Evolutionary conservation across 176 grass and related monocot species (phyloP).

Genomic region (Carex kokanica): DNA sequence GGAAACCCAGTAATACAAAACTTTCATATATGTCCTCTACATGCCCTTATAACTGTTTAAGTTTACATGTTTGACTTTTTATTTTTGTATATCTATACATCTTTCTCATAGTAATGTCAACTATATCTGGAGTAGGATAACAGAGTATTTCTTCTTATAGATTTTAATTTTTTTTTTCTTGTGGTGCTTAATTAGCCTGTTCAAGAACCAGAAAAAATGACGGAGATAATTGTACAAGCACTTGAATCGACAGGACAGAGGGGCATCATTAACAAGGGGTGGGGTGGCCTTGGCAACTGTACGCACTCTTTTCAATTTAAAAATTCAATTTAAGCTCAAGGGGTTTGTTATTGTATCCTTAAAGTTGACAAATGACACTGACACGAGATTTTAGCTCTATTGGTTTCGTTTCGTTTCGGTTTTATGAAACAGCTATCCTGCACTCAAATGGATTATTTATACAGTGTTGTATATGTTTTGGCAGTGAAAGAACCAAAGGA

Average conservation of each 20-base stretch:
- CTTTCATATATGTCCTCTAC: neutral
- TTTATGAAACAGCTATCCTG: neutral
- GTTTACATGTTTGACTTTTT: neutral
- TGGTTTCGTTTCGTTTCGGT: neutral
- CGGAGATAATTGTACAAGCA: slow-evolving; percentile 39
- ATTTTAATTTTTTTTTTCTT: neutral
- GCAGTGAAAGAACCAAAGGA: slow-evolving; percentile 61
- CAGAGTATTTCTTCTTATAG: neutral
- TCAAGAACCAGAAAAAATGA: slow-evolving; percentile 42
- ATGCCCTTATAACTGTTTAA: neutral
- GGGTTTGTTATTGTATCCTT: neutral
- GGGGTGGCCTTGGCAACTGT: slow-evolving; percentile 46
- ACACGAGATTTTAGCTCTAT: neutral
- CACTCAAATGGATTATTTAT: neutral
- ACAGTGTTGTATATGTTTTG: neutral
- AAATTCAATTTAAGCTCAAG: neutral
- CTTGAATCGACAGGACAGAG: slow-evolving; percentile 41
- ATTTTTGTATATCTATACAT: neutral
- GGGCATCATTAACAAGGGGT: slow-evolving; percentile 43
- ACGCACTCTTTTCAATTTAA: slow-evolving; percentile 18
- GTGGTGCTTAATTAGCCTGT: slow-evolving; percentile 33
- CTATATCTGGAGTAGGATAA: neutral
- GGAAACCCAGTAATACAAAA: neutral
- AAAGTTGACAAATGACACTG: neutral
- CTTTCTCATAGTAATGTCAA: neutral